Conservation (phyloP, 2,329 filamentous ascomycete genomes). For the Lecanicillium sp. region DNA sequence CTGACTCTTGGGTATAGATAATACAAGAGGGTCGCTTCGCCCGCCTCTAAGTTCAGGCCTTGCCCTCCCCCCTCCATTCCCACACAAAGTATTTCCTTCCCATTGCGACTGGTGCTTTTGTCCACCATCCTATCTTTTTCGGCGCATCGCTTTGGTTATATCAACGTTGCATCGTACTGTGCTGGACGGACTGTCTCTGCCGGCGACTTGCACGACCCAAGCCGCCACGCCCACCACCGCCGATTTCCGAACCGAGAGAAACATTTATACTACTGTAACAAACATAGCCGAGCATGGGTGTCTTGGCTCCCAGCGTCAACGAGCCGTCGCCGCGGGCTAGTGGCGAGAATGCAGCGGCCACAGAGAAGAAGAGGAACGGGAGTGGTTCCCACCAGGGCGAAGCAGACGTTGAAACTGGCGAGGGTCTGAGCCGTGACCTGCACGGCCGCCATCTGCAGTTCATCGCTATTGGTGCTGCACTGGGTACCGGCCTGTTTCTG, state of each 20-base stretch:
- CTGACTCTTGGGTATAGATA: too few relatives aligned
- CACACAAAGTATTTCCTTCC: background rate
- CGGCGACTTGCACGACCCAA: too few relatives aligned
- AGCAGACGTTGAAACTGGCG: conserved; percentile 27
- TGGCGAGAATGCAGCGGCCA: conserved; percentile 3
- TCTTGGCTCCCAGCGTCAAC: background rate
- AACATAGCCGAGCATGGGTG: too few relatives aligned
- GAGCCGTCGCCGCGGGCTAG: background rate
- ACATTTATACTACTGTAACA: too few relatives aligned
- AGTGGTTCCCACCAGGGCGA: background rate
- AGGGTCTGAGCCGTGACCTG: conserved; percentile 29
- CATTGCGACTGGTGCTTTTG: too few relatives aligned
- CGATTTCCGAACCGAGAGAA: too few relatives aligned
- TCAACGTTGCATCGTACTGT: too few relatives aligned
- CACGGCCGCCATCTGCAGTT: conserved; percentile 37
- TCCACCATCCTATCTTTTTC: too few relatives aligned
- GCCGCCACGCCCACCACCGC: too few relatives aligned
- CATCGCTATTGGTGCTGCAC: conserved; percentile 51
- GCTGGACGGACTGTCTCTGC: too few relatives aligned
- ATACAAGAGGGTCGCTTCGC: background rate
- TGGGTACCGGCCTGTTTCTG: conserved; percentile 67
- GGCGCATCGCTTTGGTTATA: too few relatives aligned
- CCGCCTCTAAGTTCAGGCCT: conserved; percentile 2
- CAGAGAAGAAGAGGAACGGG: conserved; percentile 2
- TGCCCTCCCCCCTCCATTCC: background rate